Percentiles rank a stretch among this genome's conserved stretches.
phyloP scores from a whole-genome alignment of 2,329 filamentous ascomycete genomes.

The Xylaria sp. region DNA sequence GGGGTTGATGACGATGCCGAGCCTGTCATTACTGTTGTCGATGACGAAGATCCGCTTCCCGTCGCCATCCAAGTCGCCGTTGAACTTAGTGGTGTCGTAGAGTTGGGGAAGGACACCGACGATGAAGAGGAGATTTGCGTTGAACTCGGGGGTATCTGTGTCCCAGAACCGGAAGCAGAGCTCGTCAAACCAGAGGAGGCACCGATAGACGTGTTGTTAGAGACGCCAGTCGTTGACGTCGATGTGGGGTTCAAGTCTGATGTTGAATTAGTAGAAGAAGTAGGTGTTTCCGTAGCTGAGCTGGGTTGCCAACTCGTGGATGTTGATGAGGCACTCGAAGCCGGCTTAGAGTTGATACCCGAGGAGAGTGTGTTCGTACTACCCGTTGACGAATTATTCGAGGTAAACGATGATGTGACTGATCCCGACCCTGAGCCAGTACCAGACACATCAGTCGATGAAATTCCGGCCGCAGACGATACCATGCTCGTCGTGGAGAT shows the following conservation, averaged over 20 bases:
- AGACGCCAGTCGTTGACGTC: background rate
- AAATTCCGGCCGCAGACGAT: background rate
- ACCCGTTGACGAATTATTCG: background rate
- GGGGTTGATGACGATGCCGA: background rate
- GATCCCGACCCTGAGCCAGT: conserved; percentile 9
- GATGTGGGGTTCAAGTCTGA: background rate
- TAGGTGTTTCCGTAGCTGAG: conserved; percentile 2
- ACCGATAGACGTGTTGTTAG: conserved; percentile 1
- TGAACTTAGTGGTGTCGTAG: conserved; percentile 12
- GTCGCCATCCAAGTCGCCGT: background rate
- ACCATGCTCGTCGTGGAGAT: background rate
- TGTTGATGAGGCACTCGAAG: background rate
- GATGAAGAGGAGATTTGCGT: conserved; percentile 1
- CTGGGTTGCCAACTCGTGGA: background rate
- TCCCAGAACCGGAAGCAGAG: background rate
- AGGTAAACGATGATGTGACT: background rate
- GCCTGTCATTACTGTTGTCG: conserved; percentile 3
- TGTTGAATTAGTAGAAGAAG: background rate
- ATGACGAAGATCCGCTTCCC: background rate
- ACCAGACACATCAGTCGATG: conserved; percentile 2
- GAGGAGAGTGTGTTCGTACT: conserved; percentile 5
- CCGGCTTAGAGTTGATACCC: background rate
- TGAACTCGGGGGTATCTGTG: background rate
- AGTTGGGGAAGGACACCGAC: conserved; percentile 1
- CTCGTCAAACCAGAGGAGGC: background rate